Percentiles rank a stretch among this genome's conserved stretches.
Evolutionary conservation across 345 rosid genomes (phyloP).

Genomic region (Raphanus sativus): DNA sequence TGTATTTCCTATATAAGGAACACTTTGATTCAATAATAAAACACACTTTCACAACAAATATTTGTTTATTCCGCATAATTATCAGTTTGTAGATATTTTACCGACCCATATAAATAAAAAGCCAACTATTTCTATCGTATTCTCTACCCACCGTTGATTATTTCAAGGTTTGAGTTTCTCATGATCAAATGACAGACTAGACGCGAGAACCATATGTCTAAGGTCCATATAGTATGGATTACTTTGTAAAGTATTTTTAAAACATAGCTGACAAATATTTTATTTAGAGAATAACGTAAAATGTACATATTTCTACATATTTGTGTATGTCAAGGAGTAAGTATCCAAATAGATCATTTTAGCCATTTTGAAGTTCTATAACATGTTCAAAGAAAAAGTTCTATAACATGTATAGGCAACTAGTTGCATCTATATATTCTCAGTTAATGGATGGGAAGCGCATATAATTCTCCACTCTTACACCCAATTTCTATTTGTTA

Average conservation of each 20-base stretch:
- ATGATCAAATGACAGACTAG: conserved; percentile 2
- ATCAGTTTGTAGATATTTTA: no score
- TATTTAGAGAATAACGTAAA: no score
- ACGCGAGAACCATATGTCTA: neutral
- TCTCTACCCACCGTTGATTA: neutral
- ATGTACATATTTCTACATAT: no score
- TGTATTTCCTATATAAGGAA: no score
- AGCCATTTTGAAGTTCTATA: neutral
- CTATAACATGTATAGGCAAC: neutral
- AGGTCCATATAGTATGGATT: neutral
- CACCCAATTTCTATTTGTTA: neutral
- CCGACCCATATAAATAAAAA: no score
- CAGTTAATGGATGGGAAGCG: neutral
- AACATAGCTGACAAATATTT: no score
- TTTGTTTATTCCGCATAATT: no score
- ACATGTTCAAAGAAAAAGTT: neutral
- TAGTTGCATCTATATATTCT: neutral
- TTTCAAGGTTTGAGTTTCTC: conserved; percentile 1
- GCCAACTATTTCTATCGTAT: neutral
- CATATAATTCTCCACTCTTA: neutral
- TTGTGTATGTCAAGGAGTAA: no score
- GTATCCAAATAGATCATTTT: neutral
- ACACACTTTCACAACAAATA: no score
- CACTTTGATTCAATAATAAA: no score
- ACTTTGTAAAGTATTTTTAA: neutral